These are phyloP conservation scores for Solanum arcanum DNA, from an alignment of 257 asterid species.

Conservation along the genomic window DNA sequence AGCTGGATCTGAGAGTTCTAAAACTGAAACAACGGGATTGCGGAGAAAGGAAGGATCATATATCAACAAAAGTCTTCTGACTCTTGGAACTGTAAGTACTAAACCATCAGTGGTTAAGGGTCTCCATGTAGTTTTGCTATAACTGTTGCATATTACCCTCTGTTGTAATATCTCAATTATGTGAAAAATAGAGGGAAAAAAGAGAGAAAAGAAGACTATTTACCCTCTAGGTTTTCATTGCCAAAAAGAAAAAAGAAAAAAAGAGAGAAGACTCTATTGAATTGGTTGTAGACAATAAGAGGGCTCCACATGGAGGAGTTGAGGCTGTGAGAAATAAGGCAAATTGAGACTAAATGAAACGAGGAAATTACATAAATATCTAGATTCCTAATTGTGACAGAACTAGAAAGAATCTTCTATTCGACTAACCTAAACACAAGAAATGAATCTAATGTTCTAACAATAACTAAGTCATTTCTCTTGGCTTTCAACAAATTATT, in stretches of 20 bases:
- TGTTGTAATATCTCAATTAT: neutral
- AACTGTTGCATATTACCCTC: neutral
- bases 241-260: neutral
- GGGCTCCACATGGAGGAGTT: neutral
- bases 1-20: constrained; percentile 98
- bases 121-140: neutral
- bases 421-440: neutral
- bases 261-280: neutral
- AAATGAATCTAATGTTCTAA: neutral
- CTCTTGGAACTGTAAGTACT: constrained; percentile 91
- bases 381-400: neutral
- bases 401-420: neutral
- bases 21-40: constrained; percentile 89
- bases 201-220: neutral
- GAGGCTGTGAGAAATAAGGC: neutral
- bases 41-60: constrained; percentile 98
- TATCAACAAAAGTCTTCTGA: constrained; percentile 92
- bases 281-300: neutral
- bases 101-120: neutral
- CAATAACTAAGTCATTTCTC: neutral
- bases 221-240: neutral
- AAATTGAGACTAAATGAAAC: neutral
- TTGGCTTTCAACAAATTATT: neutral
- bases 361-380: neutral
- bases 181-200: neutral